These are phyloP conservation scores for Salix arbutifolia DNA, from an alignment of 345 rosid species.

Conservation along the genomic window DNA sequence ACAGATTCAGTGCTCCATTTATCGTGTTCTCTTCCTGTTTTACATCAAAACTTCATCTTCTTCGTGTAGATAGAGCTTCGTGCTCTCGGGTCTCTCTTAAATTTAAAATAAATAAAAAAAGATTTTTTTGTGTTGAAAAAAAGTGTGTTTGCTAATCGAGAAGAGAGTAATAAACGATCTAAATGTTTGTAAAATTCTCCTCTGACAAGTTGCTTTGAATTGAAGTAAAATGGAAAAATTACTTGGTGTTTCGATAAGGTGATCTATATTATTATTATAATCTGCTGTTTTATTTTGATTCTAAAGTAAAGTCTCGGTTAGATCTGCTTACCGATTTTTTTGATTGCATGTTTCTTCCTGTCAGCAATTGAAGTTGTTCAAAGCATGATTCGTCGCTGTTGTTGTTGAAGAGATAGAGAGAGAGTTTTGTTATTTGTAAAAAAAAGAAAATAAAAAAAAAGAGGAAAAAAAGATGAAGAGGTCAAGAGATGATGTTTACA, in stretches of 20 bases:
- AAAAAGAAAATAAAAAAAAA: too few relatives aligned
- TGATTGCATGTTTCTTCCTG: slow-evolving; percentile 23
- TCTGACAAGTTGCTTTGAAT: neutral
- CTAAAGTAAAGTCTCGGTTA: slow-evolving; percentile 27
- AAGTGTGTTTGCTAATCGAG: neutral
- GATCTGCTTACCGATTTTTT: slow-evolving; percentile 42
- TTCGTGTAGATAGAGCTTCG: neutral
- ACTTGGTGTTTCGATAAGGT: neutral
- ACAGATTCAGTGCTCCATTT: neutral
- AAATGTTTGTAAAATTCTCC: neutral
- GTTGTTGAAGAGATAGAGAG: slow-evolving; percentile 13
- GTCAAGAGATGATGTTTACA: slow-evolving; percentile 67
- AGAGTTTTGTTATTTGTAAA: neutral
- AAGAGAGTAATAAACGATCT: neutral
- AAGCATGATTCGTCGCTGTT: slow-evolving; percentile 35
- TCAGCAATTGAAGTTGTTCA: slow-evolving; percentile 26
- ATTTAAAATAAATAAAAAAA: neutral
- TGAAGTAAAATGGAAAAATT: neutral
- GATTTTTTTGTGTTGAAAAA: neutral
- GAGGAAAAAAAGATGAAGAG: slow-evolving; percentile 56
- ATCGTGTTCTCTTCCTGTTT: neutral
- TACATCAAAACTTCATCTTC: neutral
- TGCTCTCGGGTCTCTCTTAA: neutral
- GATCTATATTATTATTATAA: neutral
- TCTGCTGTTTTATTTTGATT: neutral